Percentiles rank a stretch among this genome's conserved stretches.
Conservation (phyloP, 106 monocot species). For the Allium cepa region DNA sequence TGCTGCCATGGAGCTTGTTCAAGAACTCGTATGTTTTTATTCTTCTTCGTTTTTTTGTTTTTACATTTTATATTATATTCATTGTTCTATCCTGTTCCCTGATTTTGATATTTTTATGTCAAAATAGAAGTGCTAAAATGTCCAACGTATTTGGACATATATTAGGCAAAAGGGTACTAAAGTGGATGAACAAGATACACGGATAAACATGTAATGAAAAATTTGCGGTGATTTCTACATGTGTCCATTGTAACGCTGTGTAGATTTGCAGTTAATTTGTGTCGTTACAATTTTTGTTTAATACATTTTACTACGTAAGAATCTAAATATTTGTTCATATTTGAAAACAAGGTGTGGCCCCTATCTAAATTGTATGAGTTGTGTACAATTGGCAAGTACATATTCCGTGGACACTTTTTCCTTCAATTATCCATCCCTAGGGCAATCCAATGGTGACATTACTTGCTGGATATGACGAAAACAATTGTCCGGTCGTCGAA, state of each 20-base stretch:
- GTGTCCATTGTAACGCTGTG: too few species aligned
- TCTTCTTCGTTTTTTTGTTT: neutral
- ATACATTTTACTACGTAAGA: too few species aligned
- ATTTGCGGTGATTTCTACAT: neutral
- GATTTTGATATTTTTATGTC: neutral
- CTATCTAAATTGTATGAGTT: neutral
- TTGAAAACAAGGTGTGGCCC: neutral
- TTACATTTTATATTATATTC: neutral
- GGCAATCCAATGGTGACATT: too few species aligned
- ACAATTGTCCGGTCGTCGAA: too few species aligned
- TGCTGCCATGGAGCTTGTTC: constrained; percentile 69
- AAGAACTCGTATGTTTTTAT: constrained; percentile 44
- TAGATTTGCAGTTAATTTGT: too few species aligned
- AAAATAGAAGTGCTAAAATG: neutral
- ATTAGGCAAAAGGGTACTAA: too few species aligned
- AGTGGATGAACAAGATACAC: neutral
- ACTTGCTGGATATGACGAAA: too few species aligned
- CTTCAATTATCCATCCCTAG: neutral
- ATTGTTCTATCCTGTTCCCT: neutral
- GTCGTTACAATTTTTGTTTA: too few species aligned
- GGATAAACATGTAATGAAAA: neutral
- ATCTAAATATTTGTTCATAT: too few species aligned
- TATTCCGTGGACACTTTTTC: neutral
- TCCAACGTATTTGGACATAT: neutral
- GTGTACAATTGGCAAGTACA: neutral